Conservation (phyloP, 352 stramenopile genomes). For the Phytopythium cucurbitacearum region DNA sequence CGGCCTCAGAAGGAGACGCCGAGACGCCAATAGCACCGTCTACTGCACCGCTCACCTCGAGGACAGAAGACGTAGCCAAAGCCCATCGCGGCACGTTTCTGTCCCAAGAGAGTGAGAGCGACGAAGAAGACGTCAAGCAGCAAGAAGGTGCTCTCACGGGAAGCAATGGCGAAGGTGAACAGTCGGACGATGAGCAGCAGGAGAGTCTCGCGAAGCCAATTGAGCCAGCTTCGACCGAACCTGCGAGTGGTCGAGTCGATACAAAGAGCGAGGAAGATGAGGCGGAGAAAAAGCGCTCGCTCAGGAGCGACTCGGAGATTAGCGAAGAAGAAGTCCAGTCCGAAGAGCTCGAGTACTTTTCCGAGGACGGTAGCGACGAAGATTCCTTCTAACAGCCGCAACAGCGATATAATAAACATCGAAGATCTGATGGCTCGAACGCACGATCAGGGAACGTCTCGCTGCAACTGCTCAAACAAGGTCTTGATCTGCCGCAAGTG, state of each 20-base stretch:
- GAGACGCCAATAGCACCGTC: too few relatives aligned
- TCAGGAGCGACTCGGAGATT: constrained; percentile 44
- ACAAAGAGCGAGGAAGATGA: constrained; percentile 21
- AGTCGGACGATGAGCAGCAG: constrained; percentile 3
- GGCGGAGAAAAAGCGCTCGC: constrained; percentile 31
- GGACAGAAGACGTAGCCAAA: constrained; percentile 6
- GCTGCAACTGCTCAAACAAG: constrained; percentile 70
- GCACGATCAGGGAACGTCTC: constrained; percentile 29
- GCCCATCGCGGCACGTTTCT: constrained; percentile 14
- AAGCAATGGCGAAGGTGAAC: neutral
- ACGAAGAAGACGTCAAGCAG: constrained; percentile 7
- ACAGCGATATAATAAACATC: constrained; percentile 8
- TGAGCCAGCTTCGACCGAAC: neutral
- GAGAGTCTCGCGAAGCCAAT: constrained; percentile 4
- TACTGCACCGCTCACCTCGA: neutral
- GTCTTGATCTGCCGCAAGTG: constrained; percentile 72
- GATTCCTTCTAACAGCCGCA: constrained; percentile 59
- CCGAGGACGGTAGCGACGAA: constrained; percentile 72
- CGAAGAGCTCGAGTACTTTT: constrained; percentile 83
- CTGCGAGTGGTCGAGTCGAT: constrained; percentile 3
- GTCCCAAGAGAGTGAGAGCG: constrained; percentile 11
- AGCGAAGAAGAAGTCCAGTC: constrained; percentile 68
- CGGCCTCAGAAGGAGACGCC: constrained; percentile 6
- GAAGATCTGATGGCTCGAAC: too few relatives aligned
- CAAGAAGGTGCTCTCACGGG: neutral